phyloP scores from a whole-genome alignment of 202 grass and related monocot species.

The Setaria italica region DNA sequence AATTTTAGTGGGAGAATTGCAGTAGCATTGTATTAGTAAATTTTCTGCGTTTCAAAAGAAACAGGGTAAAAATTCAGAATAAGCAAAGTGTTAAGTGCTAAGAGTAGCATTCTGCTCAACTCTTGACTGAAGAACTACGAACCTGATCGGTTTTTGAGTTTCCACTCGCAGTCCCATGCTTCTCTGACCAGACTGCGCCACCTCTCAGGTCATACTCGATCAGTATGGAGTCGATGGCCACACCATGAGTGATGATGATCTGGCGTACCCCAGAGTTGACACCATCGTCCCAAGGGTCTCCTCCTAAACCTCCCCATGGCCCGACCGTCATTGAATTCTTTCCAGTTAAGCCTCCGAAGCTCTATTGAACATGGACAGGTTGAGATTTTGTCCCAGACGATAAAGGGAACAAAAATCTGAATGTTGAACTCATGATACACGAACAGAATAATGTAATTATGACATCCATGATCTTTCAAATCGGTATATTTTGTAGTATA shows the following conservation, averaged over 20 bases:
- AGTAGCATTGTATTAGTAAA: background rate
- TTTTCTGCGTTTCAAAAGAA: background rate
- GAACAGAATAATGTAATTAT: background rate
- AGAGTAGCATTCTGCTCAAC: background rate
- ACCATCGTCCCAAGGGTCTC: slow-evolving; percentile 57
- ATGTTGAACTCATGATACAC: background rate
- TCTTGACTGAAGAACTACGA: background rate
- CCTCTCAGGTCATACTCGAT: slow-evolving; percentile 57
- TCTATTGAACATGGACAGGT: slow-evolving; percentile 39
- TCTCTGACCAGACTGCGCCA: slow-evolving; percentile 60
- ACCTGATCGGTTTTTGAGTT: slow-evolving; percentile 56
- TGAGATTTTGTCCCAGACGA: background rate
- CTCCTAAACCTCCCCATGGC: slow-evolving; percentile 69
- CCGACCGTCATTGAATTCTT: slow-evolving; percentile 45
- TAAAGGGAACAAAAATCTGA: background rate
- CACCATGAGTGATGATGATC: slow-evolving; percentile 53
- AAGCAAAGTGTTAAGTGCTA: background rate
- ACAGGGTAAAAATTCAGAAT: background rate
- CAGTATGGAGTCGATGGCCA: slow-evolving; percentile 50
- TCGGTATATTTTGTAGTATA: background rate
- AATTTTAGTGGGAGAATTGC: background rate
- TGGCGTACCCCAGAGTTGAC: slow-evolving; percentile 52
- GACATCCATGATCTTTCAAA: background rate
- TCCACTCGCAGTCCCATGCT: slow-evolving; percentile 44
- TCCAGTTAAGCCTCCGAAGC: slow-evolving; percentile 42